Conservation (phyloP, 83 land plant species). For the Picea abies region DNA sequence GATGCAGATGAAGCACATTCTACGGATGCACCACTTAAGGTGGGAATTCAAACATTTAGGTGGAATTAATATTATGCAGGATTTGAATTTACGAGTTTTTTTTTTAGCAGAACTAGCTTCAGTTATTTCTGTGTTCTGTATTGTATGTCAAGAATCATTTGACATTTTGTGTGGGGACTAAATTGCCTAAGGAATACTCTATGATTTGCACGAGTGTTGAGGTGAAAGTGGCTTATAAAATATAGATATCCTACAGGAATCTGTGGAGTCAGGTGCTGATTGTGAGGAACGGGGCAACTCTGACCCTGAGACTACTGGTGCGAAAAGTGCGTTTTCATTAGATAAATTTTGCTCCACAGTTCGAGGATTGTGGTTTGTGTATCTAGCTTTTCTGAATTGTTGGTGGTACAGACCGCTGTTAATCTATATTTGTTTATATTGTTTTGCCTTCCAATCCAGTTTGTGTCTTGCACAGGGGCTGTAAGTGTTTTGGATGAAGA, state of each 20-base stretch:
- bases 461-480: conserved; percentile 25
- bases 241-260: conserved; percentile 28
- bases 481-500: conserved; percentile 33
- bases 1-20: conserved; percentile 42
- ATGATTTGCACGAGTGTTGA: neutral
- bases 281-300: conserved; percentile 34
- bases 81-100: neutral
- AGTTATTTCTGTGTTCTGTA: neutral
- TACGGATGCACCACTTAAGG: conserved; percentile 26
- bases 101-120: neutral
- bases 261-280: conserved; percentile 39
- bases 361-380: neutral
- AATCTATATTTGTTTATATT: neutral
- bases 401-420: neutral
- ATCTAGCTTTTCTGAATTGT: no score
- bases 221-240: conserved; percentile 14
- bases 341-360: neutral
- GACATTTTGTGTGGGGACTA: neutral
- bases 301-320: conserved; percentile 22
- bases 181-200: no score
- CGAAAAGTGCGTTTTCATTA: conserved; percentile 37
- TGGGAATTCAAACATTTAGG: neutral
- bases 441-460: neutral
- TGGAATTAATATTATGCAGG: neutral
- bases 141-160: neutral